A percentile compares a stretch with the other conserved stretches of the same genome.
Evolutionary conservation across 2,329 filamentous ascomycete genomes (phyloP).

Genomic region (Leptographium radiaticola): DNA sequence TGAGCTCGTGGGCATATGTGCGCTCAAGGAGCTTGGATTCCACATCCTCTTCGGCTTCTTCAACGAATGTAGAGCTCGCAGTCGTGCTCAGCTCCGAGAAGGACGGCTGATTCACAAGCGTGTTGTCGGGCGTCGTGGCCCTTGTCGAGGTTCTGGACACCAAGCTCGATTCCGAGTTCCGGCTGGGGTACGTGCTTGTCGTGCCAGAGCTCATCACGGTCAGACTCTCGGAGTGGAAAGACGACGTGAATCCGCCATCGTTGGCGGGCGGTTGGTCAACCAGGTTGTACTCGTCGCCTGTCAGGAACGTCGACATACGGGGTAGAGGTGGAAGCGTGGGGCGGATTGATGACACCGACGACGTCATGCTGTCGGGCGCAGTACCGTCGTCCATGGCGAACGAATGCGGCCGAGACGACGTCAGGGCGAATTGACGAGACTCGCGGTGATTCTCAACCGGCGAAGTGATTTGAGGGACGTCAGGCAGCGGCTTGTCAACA

Average conservation of each 20-base stretch:
- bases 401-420: constrained; percentile 29
- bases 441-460: constrained; percentile 17
- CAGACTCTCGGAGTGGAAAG: constrained; percentile 53
- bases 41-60: constrained; percentile 58
- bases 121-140: constrained; percentile 70
- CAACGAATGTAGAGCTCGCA: constrained; percentile 52
- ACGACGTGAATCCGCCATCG: constrained; percentile 36
- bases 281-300: constrained; percentile 34
- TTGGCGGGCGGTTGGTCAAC: constrained; percentile 29
- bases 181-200: constrained; percentile 64
- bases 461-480: constrained; percentile 44
- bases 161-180: constrained; percentile 69
- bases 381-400: constrained; percentile 23
- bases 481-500: constrained; percentile 55
- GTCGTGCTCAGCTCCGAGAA: constrained; percentile 55
- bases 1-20: constrained; percentile 80
- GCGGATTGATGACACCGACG: constrained; percentile 33
- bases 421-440: constrained; percentile 17
- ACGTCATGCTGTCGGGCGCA: constrained; percentile 26
- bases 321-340: constrained; percentile 42
- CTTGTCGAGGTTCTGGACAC: constrained; percentile 74
- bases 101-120: constrained; percentile 43
- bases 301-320: constrained; percentile 38
- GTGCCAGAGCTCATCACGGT: constrained; percentile 67
- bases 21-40: constrained; percentile 81